Conservation (phyloP, 148 eudicot species). For the Fallopia convolvulus region DNA sequence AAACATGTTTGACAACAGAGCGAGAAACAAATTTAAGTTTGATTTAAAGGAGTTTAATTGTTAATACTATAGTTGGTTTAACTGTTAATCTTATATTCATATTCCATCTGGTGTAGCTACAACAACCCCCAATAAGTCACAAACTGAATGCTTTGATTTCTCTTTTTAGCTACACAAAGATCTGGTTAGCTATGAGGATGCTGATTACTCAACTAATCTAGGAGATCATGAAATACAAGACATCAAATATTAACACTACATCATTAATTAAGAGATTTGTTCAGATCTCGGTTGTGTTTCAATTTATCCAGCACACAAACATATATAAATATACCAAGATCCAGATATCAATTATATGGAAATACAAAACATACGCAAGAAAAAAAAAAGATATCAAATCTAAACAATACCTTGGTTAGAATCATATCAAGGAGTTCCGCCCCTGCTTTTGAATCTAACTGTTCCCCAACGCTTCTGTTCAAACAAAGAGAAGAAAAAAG, state of each 20-base stretch:
- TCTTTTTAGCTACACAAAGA: background rate
- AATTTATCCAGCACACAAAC: background rate
- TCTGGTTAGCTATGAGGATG: background rate
- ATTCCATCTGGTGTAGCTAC: too few species aligned
- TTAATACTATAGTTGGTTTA: background rate
- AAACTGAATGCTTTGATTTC: background rate
- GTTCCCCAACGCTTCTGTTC: slow-evolving; percentile 25
- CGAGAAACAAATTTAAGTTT: background rate
- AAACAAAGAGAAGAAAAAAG: background rate
- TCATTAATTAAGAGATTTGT: background rate
- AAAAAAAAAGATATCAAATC: too few species aligned
- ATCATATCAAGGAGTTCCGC: slow-evolving; percentile 57
- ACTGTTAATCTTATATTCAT: too few species aligned
- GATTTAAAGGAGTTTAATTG: background rate
- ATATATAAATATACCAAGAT: background rate
- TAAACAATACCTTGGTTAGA: slow-evolving; percentile 39
- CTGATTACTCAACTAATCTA: background rate
- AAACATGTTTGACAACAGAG: background rate
- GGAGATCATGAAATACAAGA: background rate
- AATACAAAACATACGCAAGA: background rate
- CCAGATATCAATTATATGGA: background rate
- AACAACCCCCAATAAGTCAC: background rate
- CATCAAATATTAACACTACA: background rate
- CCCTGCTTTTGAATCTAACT: slow-evolving; percentile 40
- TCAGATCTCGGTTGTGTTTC: background rate